Evolutionary conservation across 2,329 filamentous ascomycete genomes (phyloP), one percentile per base, ranked within the genome.

Genomic region (Sarocladiaceae sp.): DNA sequence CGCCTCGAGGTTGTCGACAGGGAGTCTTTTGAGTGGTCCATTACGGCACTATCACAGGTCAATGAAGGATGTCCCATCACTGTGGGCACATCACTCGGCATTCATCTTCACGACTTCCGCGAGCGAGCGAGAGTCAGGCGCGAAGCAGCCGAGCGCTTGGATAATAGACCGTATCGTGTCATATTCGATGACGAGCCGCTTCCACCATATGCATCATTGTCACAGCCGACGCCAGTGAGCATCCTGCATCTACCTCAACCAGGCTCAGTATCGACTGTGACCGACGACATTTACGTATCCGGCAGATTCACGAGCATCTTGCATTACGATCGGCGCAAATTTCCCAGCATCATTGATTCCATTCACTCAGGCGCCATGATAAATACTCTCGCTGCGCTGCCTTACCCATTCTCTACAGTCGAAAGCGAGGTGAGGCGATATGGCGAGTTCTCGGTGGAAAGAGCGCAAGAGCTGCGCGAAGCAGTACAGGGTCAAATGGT

Each of bases 301-400:
- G 91, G 91, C 0, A 80, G 91, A 13, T 96, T 96, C 59, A 85
- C 89, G 4, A 90, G 82, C 55, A 87, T 96, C 46, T 69, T 96
- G 3, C 84, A 88, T 58, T 97, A 95, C 64, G 89, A 96, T 58
- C 79, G 89, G 3, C 83, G 91, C 34, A 88, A 79, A 62, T 94
- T 96, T 55, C 87, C 88, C 0, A 77, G 78, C 13, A 75, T 95
- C 6, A 76, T 80, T 48, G 83, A 80, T 5, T 88, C 88, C 1
- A 82, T 95, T 9, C 82, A 95, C 62, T 95, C 88, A 0, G 90
- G 90, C 2, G 88, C 86, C 0, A 74, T 84, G 5, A 73, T 96
- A 10, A 88, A 85, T 43, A 82, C 82, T 47, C 69, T 95, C 48
- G 68, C 84, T 0, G 80, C 81, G 1, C 66, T 90, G 9, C 84